Conservation (phyloP, 768 basidiomycete species). For the Pholiota microspora region DNA sequence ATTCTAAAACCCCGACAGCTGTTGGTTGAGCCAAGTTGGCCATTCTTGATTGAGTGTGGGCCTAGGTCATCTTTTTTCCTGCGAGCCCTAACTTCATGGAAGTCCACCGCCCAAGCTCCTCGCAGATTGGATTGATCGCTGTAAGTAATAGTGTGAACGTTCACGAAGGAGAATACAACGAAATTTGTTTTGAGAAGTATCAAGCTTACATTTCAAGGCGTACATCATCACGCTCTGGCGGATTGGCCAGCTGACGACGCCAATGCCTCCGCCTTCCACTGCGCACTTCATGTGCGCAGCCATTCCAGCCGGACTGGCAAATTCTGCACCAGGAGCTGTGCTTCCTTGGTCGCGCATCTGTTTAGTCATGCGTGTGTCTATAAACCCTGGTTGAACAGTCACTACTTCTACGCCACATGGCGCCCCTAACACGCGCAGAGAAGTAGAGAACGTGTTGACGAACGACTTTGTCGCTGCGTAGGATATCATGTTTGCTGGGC, state of each 20-base stretch:
- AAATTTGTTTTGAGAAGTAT: not conserved
- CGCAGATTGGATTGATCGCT: slow-evolving; percentile 27
- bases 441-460: slow-evolving; percentile 28
- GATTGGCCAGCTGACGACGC: slow-evolving; percentile 25
- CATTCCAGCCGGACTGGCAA: slow-evolving; percentile 20
- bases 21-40: no score
- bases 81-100: slow-evolving; percentile 19
- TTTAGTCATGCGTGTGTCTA: slow-evolving; percentile 26
- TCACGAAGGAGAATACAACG: no score
- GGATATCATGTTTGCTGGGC: slow-evolving; percentile 31
- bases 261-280: slow-evolving; percentile 25
- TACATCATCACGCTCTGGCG: slow-evolving; percentile 22
- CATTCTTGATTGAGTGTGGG: no score
- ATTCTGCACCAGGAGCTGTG: slow-evolving; percentile 17
- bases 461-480: slow-evolving; percentile 30
- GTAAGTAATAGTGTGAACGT: no score
- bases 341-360: slow-evolving; percentile 24
- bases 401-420: slow-evolving; percentile 24
- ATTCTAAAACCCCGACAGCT: no score
- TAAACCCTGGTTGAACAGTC: slow-evolving; percentile 25
- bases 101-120: slow-evolving; percentile 21
- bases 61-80: slow-evolving; percentile 24
- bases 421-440: slow-evolving; percentile 26
- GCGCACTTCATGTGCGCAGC: slow-evolving; percentile 23
- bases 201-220: slow-evolving; percentile 21